Base-by-base conservation (phyloP, 2,329 filamentous ascomycete genomes). In the Aspergillus ochraceoroseus region DNA sequence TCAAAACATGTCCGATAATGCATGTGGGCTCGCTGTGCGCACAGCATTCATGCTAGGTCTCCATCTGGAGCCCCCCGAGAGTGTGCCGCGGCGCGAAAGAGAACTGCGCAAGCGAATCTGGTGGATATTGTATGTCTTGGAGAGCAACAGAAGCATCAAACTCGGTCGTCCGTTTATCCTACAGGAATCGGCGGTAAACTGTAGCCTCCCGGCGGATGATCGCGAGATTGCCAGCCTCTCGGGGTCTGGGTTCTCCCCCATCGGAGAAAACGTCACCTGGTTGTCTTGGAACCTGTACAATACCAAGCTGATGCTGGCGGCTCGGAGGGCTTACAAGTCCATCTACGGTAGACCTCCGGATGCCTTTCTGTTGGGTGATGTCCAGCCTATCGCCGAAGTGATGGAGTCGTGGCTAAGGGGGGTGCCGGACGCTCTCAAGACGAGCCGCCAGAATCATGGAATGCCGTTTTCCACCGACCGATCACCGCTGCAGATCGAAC, bases 71-170 rank as follows among this genome's bases (percentile, higher is more conserved):
- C 71, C 73, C 1, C 56, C 65, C 0, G 40, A 46, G 6, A 46
- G 54, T 32, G 43, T 70, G 33, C 54, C 66, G 0, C 45, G 39
- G 3, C 34, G 43, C 0, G 55, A 70, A 33, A 49, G 63, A 12
- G 72, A 75, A 46, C 53, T 74, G 43, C 68, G 70, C 3, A 72
- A 68, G 47, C 62, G 73, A 0, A 44, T 77, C 8, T 79, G 75
- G 74, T 77, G 73, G 73, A 57, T 55, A 1, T 49, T 79, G 1
- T 76, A 68, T 50, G 57, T 62, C 1, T 53, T 75, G 11, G 75
- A 78, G 35, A 66, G 58, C 43, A 73, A 73, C 48, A 64, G 57
- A 2, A 63, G 62, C 43, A 67, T 70, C 58, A 71, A 73, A 42
- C 60, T 74, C 2, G 72, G 72, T 2, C 66, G 72, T 0, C 71